Evolutionary conservation across 441 rosid species (phyloP), one percentile per base, ranked within the genome.

Genomic region (Cnidoscolus chayamansa): DNA sequence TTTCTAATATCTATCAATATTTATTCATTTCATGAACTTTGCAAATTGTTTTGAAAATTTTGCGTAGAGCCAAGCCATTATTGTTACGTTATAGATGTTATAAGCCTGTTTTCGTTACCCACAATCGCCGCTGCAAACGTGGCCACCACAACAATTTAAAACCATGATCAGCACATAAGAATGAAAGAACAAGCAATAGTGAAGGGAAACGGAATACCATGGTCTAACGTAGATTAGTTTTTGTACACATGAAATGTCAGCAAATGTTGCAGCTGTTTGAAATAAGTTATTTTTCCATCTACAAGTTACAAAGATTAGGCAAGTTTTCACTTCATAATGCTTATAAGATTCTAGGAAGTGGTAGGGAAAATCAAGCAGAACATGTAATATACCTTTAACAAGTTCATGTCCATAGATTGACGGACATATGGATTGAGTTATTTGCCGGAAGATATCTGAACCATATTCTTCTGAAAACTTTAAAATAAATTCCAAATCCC

Each of bases 401-500:
- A 89, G 88, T 84, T 93, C 99, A 76, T 96, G 98, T 20, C 99
- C 99, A 75, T 91, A 93, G 56, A 96, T 96, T 63, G 98, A 96
- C 54, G 99, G 99, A 77, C 99, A 96, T 56, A 91, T 80, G 32
- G 98, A 93, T 69, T 93, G 98, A 77, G 93, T 86, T 70, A 93
- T 76, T 79, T 89, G 89, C 58, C 89, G 86, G 76, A 96, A 93
- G 70, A 86, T 83, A 76, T 93, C 97, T 72, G 91, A 81, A 72
- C 95, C 94, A 83, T 89, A 79, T 84, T 93, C 98, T 86, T 87
- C 87, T n/a, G 84, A 83, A 76, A 89, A 93, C 80, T 93, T 95
- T 73, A 91, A 95, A 85, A 95, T 89, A 78, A 95, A 93, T 81
- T 93, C 96, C 85, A 95, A 80, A 82, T 93, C 99, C 78, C 89